A percentile compares a stretch with the other conserved stretches of the same genome.
Evolutionary conservation across 2,329 filamentous ascomycete species (phyloP).

Genomic region (Colletotrichum somersetense): DNA sequence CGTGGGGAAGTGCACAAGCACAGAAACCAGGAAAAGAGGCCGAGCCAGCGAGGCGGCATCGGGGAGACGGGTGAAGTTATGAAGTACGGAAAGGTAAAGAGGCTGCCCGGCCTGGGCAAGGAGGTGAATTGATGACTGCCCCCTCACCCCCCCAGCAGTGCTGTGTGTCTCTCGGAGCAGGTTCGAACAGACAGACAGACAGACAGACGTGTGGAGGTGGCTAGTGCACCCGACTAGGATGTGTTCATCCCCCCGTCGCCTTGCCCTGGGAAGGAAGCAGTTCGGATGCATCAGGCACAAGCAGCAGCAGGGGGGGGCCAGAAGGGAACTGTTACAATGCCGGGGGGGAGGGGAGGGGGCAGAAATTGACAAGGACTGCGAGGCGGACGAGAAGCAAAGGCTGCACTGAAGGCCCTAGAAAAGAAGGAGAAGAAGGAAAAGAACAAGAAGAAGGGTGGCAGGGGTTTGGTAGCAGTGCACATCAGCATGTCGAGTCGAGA

Average conservation of each 20-base stretch:
- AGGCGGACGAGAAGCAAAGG: constrained; percentile 18
- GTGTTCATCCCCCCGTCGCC: constrained; percentile 35
- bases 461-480: constrained; percentile 1
- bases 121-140: constrained; percentile 39
- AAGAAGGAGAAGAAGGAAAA: neutral
- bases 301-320: constrained; percentile 28
- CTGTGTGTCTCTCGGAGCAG: constrained; percentile 9
- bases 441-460: constrained; percentile 1
- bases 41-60: constrained; percentile 28
- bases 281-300: constrained; percentile 41
- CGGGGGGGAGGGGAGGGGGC: constrained; percentile 14
- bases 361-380: constrained; percentile 34
- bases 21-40: constrained; percentile 30
- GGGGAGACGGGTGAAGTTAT: constrained; percentile 41
- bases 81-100: constrained; percentile 38
- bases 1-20: constrained; percentile 34
- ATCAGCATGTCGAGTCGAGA: neutral
- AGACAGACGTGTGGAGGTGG: constrained; percentile 40
- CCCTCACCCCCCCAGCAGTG: constrained; percentile 23
- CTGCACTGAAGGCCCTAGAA: constrained; percentile 21
- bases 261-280: constrained; percentile 32
- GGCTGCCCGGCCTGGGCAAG: constrained; percentile 33
- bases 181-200: neutral
- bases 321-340: constrained; percentile 38
- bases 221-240: constrained; percentile 37